These are phyloP conservation scores for Tetracladium marchalianum DNA, from an alignment of 495 filamentous ascomycete species.

Conservation along the genomic window DNA sequence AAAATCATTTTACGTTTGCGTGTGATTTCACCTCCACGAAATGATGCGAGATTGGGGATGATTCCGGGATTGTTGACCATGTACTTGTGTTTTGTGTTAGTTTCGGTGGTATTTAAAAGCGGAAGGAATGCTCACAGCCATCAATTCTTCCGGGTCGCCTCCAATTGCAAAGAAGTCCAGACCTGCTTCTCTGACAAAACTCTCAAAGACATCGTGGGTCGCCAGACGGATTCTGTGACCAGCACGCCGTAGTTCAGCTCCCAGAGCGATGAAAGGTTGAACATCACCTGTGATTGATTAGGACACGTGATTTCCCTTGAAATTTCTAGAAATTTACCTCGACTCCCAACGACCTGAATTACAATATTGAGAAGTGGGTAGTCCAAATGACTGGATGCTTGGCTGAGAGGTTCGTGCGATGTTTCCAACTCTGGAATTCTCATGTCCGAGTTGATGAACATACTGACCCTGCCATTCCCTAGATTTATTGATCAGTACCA, in stretches of 20 bases:
- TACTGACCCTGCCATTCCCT: too few species aligned
- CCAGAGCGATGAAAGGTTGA: conserved; percentile 50
- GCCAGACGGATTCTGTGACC: conserved; percentile 54
- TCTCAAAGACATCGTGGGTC: conserved; percentile 51
- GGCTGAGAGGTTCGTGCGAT: too few species aligned
- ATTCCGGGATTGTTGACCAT: conserved; percentile 46
- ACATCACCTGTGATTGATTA: conserved; percentile 35
- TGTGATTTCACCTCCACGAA: conserved; percentile 34
- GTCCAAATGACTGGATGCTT: too few species aligned
- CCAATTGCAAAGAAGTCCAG: conserved; percentile 56
- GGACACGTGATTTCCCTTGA: too few species aligned
- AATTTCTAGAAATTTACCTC: conserved; percentile 23
- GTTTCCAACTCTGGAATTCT: too few species aligned
- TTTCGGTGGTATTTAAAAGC: neutral
- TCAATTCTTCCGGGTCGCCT: conserved; percentile 37
- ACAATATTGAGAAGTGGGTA: conserved; percentile 8
- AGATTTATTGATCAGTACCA: too few species aligned
- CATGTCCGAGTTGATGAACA: too few species aligned
- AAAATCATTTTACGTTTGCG: conserved; percentile 35
- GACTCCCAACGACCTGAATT: conserved; percentile 16
- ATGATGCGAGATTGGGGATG: conserved; percentile 34
- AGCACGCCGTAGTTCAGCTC: conserved; percentile 35
- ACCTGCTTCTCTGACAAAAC: conserved; percentile 42
- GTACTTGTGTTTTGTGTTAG: conserved; percentile 8
- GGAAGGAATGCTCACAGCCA: conserved; percentile 15